These are phyloP conservation scores for Phytophthora crassamura DNA, from an alignment of 352 stramenopile species.

Conservation along the genomic window DNA sequence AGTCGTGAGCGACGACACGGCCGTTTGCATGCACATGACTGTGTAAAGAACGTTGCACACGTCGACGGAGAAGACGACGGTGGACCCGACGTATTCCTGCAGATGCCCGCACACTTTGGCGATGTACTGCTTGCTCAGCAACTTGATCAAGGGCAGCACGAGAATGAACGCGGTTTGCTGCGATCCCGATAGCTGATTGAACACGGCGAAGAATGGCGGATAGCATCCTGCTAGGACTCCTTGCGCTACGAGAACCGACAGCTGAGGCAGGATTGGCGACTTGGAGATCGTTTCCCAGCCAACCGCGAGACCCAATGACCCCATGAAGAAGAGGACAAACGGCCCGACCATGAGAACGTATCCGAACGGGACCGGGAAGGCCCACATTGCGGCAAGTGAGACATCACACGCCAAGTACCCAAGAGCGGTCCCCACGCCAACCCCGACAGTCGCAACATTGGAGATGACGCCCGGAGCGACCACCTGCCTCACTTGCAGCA, in stretches of 20 bases:
- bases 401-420: constrained; percentile 24
- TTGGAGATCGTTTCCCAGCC: background rate
- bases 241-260: constrained; percentile 15
- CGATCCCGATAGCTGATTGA: constrained; percentile 19
- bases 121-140: constrained; percentile 23
- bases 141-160: constrained; percentile 24
- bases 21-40: constrained; percentile 34
- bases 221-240: constrained; percentile 23
- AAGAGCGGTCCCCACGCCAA: constrained; percentile 13
- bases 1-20: constrained; percentile 16
- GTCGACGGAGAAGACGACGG: constrained; percentile 35
- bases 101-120: constrained; percentile 12
- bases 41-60: constrained; percentile 40
- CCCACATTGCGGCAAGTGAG: constrained; percentile 19
- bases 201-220: constrained; percentile 26
- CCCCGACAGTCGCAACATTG: background rate
- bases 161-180: constrained; percentile 28
- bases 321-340: constrained; percentile 24
- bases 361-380: constrained; percentile 24
- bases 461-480: constrained; percentile 17
- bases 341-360: constrained; percentile 23
- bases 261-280: constrained; percentile 3
- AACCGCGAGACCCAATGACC: constrained; percentile 24
- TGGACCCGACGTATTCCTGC: constrained; percentile 22
- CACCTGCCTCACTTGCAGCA: constrained; percentile 23